These are phyloP conservation scores for Pythium angustatum DNA, from an alignment of 352 stramenopile species.

Conservation along the genomic window DNA sequence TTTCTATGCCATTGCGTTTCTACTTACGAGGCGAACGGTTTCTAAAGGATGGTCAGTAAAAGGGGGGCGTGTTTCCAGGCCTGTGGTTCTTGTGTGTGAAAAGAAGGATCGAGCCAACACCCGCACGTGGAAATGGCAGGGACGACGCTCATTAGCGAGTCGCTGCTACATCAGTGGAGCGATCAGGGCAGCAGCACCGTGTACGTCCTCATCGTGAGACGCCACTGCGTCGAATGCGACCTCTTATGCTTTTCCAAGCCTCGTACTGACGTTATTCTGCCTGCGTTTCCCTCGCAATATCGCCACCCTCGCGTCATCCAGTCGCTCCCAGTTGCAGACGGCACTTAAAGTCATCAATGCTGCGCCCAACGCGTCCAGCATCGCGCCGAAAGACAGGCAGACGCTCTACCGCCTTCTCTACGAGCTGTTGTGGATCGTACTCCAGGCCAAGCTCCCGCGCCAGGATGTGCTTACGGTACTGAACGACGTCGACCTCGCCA, in stretches of 20 bases:
- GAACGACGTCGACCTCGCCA: slow-evolving; percentile 62
- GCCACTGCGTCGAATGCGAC: slow-evolving; percentile 2
- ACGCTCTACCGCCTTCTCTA: slow-evolving; percentile 67
- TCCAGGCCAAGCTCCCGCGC: slow-evolving; percentile 66
- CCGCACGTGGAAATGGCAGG: slow-evolving; percentile 20
- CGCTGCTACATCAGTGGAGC: slow-evolving; percentile 60
- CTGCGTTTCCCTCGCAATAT: neutral
- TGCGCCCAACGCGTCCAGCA: slow-evolving; percentile 29
- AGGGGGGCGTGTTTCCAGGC: slow-evolving; percentile 11
- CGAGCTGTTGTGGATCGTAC: slow-evolving; percentile 74
- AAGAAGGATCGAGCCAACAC: slow-evolving; percentile 18
- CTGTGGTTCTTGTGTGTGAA: slow-evolving; percentile 22
- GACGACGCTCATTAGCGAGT: slow-evolving; percentile 53
- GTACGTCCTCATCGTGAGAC: slow-evolving; percentile 35
- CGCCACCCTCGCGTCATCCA: slow-evolving; percentile 18
- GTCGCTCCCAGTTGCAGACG: slow-evolving; percentile 37
- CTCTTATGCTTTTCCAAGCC: neutral
- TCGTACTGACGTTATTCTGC: slow-evolving; percentile 19
- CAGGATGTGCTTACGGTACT: slow-evolving; percentile 73
- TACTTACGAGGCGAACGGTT: no score
- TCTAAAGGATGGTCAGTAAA: slow-evolving; percentile 18
- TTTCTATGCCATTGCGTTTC: slow-evolving; percentile 8
- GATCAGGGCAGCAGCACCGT: slow-evolving; percentile 56
- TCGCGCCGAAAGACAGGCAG: slow-evolving; percentile 16
- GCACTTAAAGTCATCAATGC: slow-evolving; percentile 41